A percentile compares a stretch with the other conserved stretches of the same genome.
Evolutionary conservation across 225 moss, liverwort and hornwort species (phyloP).

Genomic region (Sphagnum tenellum): DNA sequence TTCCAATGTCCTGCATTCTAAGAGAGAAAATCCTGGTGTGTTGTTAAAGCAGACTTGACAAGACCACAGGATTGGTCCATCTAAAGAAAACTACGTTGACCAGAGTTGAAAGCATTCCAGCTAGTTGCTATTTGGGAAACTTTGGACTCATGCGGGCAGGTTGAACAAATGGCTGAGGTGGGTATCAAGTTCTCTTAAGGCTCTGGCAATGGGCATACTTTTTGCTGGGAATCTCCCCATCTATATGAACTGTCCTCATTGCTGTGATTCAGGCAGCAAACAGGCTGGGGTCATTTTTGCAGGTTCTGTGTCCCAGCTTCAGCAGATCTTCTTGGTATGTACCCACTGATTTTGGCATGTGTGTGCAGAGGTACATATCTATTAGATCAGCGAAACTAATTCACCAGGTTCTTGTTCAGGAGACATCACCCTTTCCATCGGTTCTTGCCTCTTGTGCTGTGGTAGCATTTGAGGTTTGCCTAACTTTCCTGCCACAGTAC

Average conservation of each 20-base stretch:
- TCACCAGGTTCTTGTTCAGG: slow-evolving; percentile 23
- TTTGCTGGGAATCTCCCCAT: slow-evolving; percentile 84
- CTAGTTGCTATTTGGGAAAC: no score
- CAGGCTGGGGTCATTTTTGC: slow-evolving; percentile 49
- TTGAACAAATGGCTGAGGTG: slow-evolving; percentile 13
- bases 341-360: no score
- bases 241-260: slow-evolving; percentile 86
- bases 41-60: slow-evolving; percentile 12
- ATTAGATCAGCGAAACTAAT: no score
- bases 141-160: slow-evolving; percentile 9
- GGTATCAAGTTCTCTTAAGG: slow-evolving; percentile 41
- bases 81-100: background rate
- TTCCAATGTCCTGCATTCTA: slow-evolving; percentile 5
- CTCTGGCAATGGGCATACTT: slow-evolving; percentile 61
- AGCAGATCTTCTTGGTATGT: slow-evolving; percentile 84
- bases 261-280: slow-evolving; percentile 54
- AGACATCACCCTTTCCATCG: slow-evolving; percentile 71
- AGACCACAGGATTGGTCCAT: slow-evolving; percentile 8
- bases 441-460: slow-evolving; percentile 61
- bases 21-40: slow-evolving; percentile 2
- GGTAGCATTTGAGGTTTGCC: slow-evolving; percentile 83
- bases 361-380: no score
- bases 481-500: background rate
- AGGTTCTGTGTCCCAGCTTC: slow-evolving; percentile 87
- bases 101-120: background rate